Evolutionary conservation across 73 alveolate species (phyloP).

Genomic region (Tetrahymena thermophila): DNA sequence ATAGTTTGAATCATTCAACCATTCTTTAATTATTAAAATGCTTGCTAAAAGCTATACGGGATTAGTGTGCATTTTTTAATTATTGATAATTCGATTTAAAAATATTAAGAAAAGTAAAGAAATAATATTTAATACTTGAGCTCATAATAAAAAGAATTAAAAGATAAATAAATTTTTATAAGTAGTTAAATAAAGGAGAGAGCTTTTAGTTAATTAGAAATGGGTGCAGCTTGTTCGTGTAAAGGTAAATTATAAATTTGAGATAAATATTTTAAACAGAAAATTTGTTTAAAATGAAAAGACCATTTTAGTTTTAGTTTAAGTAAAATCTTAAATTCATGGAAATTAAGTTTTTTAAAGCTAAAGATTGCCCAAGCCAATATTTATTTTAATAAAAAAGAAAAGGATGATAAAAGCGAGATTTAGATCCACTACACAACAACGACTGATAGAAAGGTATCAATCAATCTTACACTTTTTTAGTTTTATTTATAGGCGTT

Average conservation of each 20-base stretch:
- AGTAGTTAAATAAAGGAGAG: not conserved
- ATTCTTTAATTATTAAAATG: not conserved
- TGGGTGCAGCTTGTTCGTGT: not conserved
- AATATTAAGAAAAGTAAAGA: not conserved
- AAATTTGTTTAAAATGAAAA: not conserved
- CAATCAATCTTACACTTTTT: not conserved
- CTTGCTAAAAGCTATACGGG: not conserved
- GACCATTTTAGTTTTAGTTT: not conserved
- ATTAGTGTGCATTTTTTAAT: too few relatives aligned
- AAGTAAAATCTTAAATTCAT: not conserved
- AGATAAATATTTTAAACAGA: not conserved
- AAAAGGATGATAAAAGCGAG: not conserved
- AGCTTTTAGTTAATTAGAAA: not conserved
- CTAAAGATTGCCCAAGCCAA: not conserved
- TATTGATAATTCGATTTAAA: not conserved
- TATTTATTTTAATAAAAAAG: not conserved
- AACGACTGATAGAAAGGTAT: not conserved
- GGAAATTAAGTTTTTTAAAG: not conserved
- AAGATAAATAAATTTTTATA: not conserved
- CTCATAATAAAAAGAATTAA: not conserved
- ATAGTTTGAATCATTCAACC: not conserved
- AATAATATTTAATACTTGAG: not conserved
- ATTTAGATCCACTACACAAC: not conserved
- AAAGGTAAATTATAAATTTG: not conserved
- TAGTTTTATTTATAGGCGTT: not conserved